Evolutionary conservation across 2,329 filamentous ascomycete genomes (phyloP), one percentile per base, ranked within the genome.

Genomic region (Paecilomyces niveus): DNA sequence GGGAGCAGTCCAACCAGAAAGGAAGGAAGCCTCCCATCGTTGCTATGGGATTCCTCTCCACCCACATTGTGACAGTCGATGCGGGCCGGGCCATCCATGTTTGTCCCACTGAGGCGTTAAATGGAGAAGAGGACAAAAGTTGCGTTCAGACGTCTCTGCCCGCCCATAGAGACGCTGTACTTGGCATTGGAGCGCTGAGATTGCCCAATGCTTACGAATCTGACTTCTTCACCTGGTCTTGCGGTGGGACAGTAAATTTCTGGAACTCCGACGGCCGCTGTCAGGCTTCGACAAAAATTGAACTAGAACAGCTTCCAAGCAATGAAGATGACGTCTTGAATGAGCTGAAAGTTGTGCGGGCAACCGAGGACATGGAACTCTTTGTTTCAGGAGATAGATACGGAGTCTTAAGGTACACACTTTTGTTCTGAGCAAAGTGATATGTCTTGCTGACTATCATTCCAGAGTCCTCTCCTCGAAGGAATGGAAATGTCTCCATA

Each of bases 171-270:
- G 81, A 83, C 60, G 75, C 83, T 22, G 81, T 87, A 3, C 74
- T 92, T 50, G 94, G 94, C 13, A 86, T 97, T 1, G 83, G 86
- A 56, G 73, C 85, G 0, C 75, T 97, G 3, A 72, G 80, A 2
- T 77, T 78, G 22, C 80, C 84, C 0, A 89, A 89, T 59, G 71
- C 78, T 3, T 75, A 85, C 24, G 80, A 83, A 22, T 87, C 90
- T 0, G 83, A 87, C 8, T 97, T 97, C 68, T 87, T 92, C 63
- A 97, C 92, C 0, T 99, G 92, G 90, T 92, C 93, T 1, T 85
- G 83, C 22, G 86, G 87, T 55, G 94, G 94, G 4, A 85, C 83
- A 15, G 83, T 97, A 55, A 84, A 90, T 24, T 89, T 96, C 65
- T 99, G 94, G 94, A 84, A 86, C 65, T 72, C 85, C 13, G 82